phyloP scores from a whole-genome alignment of 805 yeast species.

The baker's yeast (Saccharomyces cerevisiae) region DNA sequence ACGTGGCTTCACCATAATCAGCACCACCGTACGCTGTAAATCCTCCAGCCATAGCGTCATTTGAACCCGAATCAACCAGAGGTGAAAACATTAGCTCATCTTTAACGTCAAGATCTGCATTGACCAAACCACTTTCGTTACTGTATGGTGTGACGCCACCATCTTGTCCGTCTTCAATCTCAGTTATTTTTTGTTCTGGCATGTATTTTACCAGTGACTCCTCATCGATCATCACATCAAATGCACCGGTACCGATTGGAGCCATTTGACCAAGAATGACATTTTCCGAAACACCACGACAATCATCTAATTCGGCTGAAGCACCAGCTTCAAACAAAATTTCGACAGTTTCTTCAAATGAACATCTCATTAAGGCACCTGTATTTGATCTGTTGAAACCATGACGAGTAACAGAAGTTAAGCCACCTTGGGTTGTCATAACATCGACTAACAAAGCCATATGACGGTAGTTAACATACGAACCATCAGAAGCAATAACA shows the following conservation, averaged over 20 bases:
- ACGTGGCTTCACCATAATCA: slow-evolving; percentile 50
- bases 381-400: slow-evolving; percentile 98
- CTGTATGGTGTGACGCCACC: slow-evolving; percentile 94
- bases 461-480: slow-evolving; percentile 96
- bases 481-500: slow-evolving; percentile 99
- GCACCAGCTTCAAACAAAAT: slow-evolving; percentile 97
- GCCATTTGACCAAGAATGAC: slow-evolving; percentile 97
- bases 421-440: slow-evolving; percentile 96
- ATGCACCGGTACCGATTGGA: slow-evolving; percentile 97
- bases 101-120: slow-evolving; percentile 51
- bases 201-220: slow-evolving; percentile 54
- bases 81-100: slow-evolving; percentile 90
- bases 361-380: slow-evolving; percentile 98
- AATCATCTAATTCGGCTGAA: slow-evolving; percentile 93
- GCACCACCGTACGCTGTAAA: slow-evolving; percentile 85
- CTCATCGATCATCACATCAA: slow-evolving; percentile 92
- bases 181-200: slow-evolving; percentile 36
- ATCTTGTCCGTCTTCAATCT: slow-evolving; percentile 41
- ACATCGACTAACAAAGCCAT: slow-evolving; percentile 96
- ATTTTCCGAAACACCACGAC: slow-evolving; percentile 97
- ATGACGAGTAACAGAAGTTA: slow-evolving; percentile 98
- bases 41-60: slow-evolving; percentile 69
- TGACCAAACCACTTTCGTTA: slow-evolving; percentile 49
- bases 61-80: slow-evolving; percentile 74
- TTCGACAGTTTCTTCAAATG: slow-evolving; percentile 98